Base-by-base conservation (phyloP, 2,329 filamentous ascomycete species). In the Pseudogymnoascus pannorum region DNA sequence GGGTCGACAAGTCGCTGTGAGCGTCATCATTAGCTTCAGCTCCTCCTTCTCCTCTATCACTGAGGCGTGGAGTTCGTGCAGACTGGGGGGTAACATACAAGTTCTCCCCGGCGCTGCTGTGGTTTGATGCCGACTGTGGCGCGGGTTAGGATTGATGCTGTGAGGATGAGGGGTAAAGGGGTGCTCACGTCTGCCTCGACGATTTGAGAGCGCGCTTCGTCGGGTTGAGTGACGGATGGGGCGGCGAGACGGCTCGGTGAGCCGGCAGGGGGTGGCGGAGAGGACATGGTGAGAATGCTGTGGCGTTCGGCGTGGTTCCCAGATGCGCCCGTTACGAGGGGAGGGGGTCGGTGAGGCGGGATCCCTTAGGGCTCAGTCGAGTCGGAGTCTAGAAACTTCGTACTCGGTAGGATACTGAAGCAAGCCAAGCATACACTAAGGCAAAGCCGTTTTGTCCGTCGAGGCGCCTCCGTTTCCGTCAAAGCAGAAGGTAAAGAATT, bases 1-100 rank as follows among this genome's bases (percentile, higher is more conserved):
- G 42, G 4, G 63, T 62, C 36, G 64, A 67, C 24, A 51, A 9
- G 14, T 51, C 44, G 44, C 44, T 51, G 16, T 16, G 22, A 2
- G 24, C 3, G 14, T 51, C n/a, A 29, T 51, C 24, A n/a, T 51
- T 51, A 51, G 44, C 24, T 51, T 26, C 11, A 51, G 6, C 14
- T 16, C n/a, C 24, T 51, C 24, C 24, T 26, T 16, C 24, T 11
- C 29, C n/a, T 29, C n/a, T 4, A 8, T 16, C 44, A 4, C 4
- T 51, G 2, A 8, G 6, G 44, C 44, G 44, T 29, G n/a, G 22
- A n/a, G 44, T 3, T 22, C 24, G 24, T 29, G 44, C 44, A 29
- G 22, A 24, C 24, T 22, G 44, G 44, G 44, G 44, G n/a, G 24
- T 12, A 11, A 29, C 44, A 29, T 51, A 51, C 44, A 51, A 51